Base-by-base conservation (phyloP, 768 basidiomycete species). In the Pleurotus citrinopileatus region DNA sequence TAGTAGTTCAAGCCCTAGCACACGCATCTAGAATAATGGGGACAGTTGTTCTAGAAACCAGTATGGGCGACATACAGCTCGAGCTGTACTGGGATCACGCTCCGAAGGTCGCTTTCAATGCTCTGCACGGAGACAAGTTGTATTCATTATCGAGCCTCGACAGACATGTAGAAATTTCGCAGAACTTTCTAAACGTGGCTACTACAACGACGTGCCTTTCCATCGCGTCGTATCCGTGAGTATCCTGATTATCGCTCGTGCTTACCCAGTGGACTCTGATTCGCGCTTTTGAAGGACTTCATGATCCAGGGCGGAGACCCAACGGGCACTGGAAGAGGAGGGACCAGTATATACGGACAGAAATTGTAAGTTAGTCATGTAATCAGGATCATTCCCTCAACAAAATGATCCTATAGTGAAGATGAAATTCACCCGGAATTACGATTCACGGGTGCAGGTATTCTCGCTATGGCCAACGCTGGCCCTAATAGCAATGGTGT, bases 261-360 rank as follows among this genome's bases (percentile, higher is more conserved):
- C 29, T 50, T 28, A 57, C 15, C 8, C 3, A 15, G 7, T 8
- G 40, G 34, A 43, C 34, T 28, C 40, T 10, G 53, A 28, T 53
- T 28, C n/a, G n/a, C n/a, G n/a, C n/a, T 44, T 44, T 28, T 40
- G 19, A 62, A 95, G 88, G 94, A 95, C 66, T 98, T 98, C 65
- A 98, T 98, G 96, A 86, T 97, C 13, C 96, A 99, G 73, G 86
- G 83, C 25, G 96, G 95, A 37, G 94, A 96, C 67, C 96, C 95
- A 9, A 96, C 94, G 13, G 96, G 96, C 22, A 98, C 96, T 1
- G 96, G 96, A 23, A 75, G 91, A 63, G 95, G 96, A 28, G 91
- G 91, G 36, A 89, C 87, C 23, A 92, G 91, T 61, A 91, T 92
- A 58, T 93, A 90, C 61, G 92, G 90, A 40, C 87, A 85, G 64